Evolutionary conservation across 164 flowering plant species (phyloP).

Genomic region (Aristolochia contorta): DNA sequence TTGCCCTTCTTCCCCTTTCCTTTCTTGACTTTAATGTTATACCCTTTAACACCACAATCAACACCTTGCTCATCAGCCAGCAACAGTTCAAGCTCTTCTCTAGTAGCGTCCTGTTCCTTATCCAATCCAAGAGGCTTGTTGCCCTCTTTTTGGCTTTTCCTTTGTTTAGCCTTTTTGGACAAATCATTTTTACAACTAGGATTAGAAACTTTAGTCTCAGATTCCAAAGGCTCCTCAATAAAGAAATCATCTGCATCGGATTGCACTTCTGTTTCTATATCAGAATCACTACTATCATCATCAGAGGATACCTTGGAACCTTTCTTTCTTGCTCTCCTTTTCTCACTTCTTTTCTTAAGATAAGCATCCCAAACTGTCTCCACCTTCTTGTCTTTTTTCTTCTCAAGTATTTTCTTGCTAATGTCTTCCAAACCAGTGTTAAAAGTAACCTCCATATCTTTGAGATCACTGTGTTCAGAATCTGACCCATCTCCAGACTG

Average conservation of each 20-base stretch:
- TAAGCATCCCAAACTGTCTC: slow-evolving; percentile 82
- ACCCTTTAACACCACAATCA: slow-evolving; percentile 50
- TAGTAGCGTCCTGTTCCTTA: slow-evolving; percentile 55
- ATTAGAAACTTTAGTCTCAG: slow-evolving; percentile 16
- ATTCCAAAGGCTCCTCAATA: slow-evolving; percentile 41
- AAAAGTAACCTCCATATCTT: slow-evolving; percentile 95
- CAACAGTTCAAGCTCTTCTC: slow-evolving; percentile 79
- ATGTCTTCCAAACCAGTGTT: slow-evolving; percentile 79
- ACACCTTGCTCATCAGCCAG: slow-evolving; percentile 67
- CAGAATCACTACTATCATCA: slow-evolving; percentile 50
- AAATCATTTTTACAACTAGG: slow-evolving; percentile 8
- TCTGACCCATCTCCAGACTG: slow-evolving; percentile 60
- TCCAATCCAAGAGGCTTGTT: slow-evolving; percentile 10
- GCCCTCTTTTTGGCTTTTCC: background rate
- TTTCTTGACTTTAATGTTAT: slow-evolving; percentile 61
- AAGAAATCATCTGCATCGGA: slow-evolving; percentile 67
- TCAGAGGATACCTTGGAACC: slow-evolving; percentile 51
- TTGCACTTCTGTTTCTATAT: slow-evolving; percentile 34
- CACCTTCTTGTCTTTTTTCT: slow-evolving; percentile 51
- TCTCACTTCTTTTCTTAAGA: slow-evolving; percentile 65
- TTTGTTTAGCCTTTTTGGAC: slow-evolving; percentile 1
- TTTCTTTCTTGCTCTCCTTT: slow-evolving; percentile 51
- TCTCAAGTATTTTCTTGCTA: slow-evolving; percentile 74
- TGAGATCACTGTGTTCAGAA: slow-evolving; percentile 29
- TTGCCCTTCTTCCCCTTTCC: slow-evolving; percentile 46